phyloP scores from a whole-genome alignment of 1,284 basidiomycete genomes.

The Grifola frondosa region DNA sequence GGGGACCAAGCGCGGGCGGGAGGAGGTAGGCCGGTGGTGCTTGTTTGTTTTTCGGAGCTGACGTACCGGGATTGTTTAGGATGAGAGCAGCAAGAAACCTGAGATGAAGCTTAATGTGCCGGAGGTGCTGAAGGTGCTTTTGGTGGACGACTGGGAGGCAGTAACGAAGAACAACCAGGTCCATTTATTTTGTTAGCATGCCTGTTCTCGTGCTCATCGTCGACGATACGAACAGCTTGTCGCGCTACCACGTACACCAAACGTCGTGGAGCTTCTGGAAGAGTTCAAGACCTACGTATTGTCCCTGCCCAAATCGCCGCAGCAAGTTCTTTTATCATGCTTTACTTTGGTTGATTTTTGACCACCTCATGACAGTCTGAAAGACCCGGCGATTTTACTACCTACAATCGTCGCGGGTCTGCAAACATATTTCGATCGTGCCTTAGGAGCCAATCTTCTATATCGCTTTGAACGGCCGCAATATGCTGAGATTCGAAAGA shows the following conservation, averaged over 20 bases:
- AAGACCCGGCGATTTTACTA: constrained; percentile 59
- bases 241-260: constrained; percentile 80
- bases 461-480: constrained; percentile 95
- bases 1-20: constrained; percentile 61
- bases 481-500: constrained; percentile 81
- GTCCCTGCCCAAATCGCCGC: constrained; percentile 45
- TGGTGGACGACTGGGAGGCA: constrained; percentile 98
- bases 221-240: constrained; percentile 66
- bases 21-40: constrained; percentile 56
- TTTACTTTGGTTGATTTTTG: neutral
- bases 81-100: constrained; percentile 70
- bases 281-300: constrained; percentile 75
- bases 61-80: constrained; percentile 35
- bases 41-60: constrained; percentile 1
- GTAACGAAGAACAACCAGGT: constrained; percentile 95
- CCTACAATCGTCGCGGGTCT: constrained; percentile 87
- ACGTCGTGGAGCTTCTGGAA: constrained; percentile 75
- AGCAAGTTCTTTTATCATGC: constrained; percentile 36
- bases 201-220: neutral
- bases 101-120: constrained; percentile 93
- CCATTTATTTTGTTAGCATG: constrained; percentile 8
- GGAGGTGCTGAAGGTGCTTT: constrained; percentile 82
- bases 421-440: constrained; percentile 92
- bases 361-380: constrained; percentile 44
- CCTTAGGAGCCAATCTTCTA: constrained; percentile 86